These are phyloP conservation scores for Fusarium domesticum DNA, from an alignment of 2,329 filamentous ascomycete species.

Conservation along the genomic window DNA sequence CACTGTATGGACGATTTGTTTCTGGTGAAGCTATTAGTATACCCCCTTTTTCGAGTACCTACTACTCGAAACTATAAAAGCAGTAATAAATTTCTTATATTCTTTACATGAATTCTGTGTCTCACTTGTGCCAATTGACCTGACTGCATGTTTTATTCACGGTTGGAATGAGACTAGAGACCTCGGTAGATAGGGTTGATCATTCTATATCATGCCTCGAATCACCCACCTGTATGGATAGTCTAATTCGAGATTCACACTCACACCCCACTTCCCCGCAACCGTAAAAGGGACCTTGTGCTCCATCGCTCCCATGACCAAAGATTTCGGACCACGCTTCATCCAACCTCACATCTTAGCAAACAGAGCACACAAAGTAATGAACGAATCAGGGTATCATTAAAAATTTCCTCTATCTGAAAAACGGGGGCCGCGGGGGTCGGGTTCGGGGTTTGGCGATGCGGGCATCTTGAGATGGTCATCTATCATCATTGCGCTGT, in stretches of 20 bases:
- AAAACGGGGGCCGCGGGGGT: conserved; percentile 6
- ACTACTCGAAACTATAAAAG: conserved; percentile 14
- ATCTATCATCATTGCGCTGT: conserved; percentile 13
- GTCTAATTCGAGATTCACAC: neutral
- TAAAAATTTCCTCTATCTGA: conserved; percentile 33
- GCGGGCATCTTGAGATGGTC: conserved; percentile 5
- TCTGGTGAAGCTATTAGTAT: conserved; percentile 45
- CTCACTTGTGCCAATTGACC: too few relatives aligned
- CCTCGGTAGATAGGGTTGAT: too few relatives aligned
- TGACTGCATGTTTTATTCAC: too few relatives aligned
- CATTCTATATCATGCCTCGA: too few relatives aligned
- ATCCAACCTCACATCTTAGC: neutral
- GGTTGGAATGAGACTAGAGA: too few relatives aligned
- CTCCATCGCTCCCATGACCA: too few relatives aligned
- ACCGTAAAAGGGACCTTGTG: neutral
- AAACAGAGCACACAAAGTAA: neutral
- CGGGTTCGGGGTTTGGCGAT: neutral
- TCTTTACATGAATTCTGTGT: neutral
- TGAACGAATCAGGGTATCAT: conserved; percentile 41
- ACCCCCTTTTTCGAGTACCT: conserved; percentile 33
- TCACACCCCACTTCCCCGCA: neutral
- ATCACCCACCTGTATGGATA: too few relatives aligned
- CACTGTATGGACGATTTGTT: conserved; percentile 37
- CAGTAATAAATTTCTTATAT: neutral
- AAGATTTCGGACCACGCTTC: too few relatives aligned